phyloP scores from a whole-genome alignment of 805 yeast genomes.

The Tetrapisispora pingtungensis region DNA sequence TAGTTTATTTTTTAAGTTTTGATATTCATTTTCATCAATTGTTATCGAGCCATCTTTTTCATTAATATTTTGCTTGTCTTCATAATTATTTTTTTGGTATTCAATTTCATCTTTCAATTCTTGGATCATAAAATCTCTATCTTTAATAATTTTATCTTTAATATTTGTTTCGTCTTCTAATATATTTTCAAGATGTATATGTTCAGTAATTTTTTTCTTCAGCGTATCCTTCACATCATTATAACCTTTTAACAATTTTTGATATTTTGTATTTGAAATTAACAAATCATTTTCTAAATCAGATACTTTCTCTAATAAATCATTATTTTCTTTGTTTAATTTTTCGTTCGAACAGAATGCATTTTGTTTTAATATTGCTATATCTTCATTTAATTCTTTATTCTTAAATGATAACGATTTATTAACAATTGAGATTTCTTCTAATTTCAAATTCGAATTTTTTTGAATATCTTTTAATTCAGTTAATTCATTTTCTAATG shows the following conservation, averaged over 20 bases:
- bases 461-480: not conserved
- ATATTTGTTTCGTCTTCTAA: conserved; percentile 31
- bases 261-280: conserved; percentile 13
- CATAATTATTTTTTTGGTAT: conserved; percentile 14
- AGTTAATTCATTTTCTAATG: not conserved
- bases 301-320: conserved; percentile 39
- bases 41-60: conserved; percentile 1
- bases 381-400: not conserved
- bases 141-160: not conserved
- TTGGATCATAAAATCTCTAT: conserved; percentile 5
- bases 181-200: conserved; percentile 10
- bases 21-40: not conserved
- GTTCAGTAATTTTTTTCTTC: conserved; percentile 35
- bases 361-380: not conserved
- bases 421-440: not conserved
- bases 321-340: not conserved
- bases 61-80: conserved; percentile 7
- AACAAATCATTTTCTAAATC: conserved; percentile 14
- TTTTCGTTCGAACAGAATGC: not conserved
- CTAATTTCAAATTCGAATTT: not conserved
- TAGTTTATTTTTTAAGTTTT: conserved; percentile 23
- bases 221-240: conserved; percentile 31
- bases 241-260: conserved; percentile 29
- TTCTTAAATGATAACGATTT: not conserved
- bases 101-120: conserved; percentile 51